Evolutionary conservation across 768 basidiomycete genomes (phyloP).

Genomic region (Suillus paluster): DNA sequence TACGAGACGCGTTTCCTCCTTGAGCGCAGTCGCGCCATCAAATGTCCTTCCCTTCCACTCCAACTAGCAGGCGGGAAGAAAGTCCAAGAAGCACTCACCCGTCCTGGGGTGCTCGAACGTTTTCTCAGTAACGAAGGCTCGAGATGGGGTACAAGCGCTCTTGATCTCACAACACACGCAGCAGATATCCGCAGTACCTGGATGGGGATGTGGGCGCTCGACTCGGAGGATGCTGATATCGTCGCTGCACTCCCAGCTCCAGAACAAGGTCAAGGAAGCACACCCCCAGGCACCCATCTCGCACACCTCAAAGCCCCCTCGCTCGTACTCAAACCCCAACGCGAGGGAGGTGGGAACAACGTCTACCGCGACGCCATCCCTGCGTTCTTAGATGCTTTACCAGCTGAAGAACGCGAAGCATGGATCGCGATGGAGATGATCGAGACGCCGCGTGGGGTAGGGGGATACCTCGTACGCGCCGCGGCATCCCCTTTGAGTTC

Average conservation of each 20-base stretch:
- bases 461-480: slow-evolving; percentile 78
- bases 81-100: slow-evolving; percentile 86
- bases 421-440: slow-evolving; percentile 99
- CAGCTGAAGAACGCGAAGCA: slow-evolving; percentile 65
- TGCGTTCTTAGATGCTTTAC: slow-evolving; percentile 67
- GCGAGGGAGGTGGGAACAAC: slow-evolving; percentile 99
- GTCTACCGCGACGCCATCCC: slow-evolving; percentile 88
- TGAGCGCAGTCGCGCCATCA: slow-evolving; percentile 85
- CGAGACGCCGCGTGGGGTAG: slow-evolving; percentile 65
- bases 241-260: not conserved
- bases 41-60: slow-evolving; percentile 88
- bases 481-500: slow-evolving; percentile 36
- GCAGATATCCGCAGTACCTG: slow-evolving; percentile 71
- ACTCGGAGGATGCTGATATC: slow-evolving; percentile 34
- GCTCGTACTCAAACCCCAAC: slow-evolving; percentile 93
- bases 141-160: slow-evolving; percentile 32
- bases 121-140: slow-evolving; percentile 58
- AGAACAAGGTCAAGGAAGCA: slow-evolving; percentile 5
- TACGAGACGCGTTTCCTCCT: slow-evolving; percentile 79
- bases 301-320: slow-evolving; percentile 41
- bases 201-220: slow-evolving; percentile 88
- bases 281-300: slow-evolving; percentile 24
- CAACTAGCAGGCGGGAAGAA: slow-evolving; percentile 98
- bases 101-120: slow-evolving; percentile 70
- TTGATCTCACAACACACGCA: slow-evolving; percentile 38